Evolutionary conservation across 148 eudicot species (phyloP).

Genomic region (Tetragonia tetragonoides): DNA sequence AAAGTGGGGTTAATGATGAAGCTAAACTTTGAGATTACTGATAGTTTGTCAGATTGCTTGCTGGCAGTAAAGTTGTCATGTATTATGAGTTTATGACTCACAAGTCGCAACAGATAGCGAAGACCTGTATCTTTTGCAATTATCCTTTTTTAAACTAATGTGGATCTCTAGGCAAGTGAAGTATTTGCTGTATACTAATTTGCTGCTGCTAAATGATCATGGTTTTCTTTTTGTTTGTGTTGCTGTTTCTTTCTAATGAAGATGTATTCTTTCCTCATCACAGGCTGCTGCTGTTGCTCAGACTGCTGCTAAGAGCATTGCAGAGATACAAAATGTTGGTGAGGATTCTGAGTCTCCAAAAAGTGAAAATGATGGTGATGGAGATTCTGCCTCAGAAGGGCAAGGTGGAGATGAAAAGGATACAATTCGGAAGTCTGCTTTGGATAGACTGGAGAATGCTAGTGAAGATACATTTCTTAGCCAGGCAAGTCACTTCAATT

Average conservation of each 20-base stretch:
- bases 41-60: not conserved
- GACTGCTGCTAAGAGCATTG: conserved; percentile 75
- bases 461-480: conserved; percentile 81
- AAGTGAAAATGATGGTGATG: conserved; percentile 43
- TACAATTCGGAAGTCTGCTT: conserved; percentile 55
- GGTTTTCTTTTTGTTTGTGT: not conserved
- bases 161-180: not conserved
- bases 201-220: no score
- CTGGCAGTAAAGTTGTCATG: not conserved
- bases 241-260: not conserved
- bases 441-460: conserved; percentile 80
- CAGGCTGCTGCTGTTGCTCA: conserved; percentile 91
- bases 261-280: conserved; percentile 13
- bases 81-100: not conserved
- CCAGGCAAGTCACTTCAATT: conserved; percentile 53
- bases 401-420: conserved; percentile 59
- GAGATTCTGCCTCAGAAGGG: conserved; percentile 38
- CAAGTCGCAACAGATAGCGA: not conserved
- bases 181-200: not conserved
- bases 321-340: conserved; percentile 45
- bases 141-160: not conserved
- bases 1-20: no score
- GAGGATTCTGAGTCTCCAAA: conserved; percentile 67
- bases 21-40: no score
- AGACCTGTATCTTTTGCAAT: not conserved